Base-by-base conservation (phyloP, 768 basidiomycete genomes). In the Termitomyces sp. region DNA sequence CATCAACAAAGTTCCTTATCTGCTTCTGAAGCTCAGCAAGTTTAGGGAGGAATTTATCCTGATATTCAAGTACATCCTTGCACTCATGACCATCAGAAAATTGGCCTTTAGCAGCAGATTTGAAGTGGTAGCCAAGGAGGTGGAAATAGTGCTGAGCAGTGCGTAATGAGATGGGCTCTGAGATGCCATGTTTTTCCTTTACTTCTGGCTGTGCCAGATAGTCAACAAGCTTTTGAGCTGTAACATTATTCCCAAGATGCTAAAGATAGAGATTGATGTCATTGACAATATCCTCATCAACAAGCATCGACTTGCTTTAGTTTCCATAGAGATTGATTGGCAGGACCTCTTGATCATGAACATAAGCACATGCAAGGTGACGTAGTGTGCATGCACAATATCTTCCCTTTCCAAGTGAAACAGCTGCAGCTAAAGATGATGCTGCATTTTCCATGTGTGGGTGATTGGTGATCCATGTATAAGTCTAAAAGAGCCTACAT, bases 211-310 rank as follows among this genome's bases (percentile, higher is more conserved):
- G 8, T 16, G 38, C 37, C 38, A 40, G 19, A n/a, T 40, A 40
- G 38, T 19, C 38, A 40, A 64, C 62, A 5, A 71, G 12, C 42
- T 70, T 59, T 35, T 61, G 23, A 52, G 69, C 59, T 32, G 38
- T 8, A n/a, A n/a, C n/a, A n/a, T n/a, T n/a, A n/a, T n/a, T n/a
- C n/a, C n/a, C n/a, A n/a, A n/a, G n/a, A n/a, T 58, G 55, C 56
- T 67, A 64, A 0, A 72, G 60, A 52, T 65, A 63, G 3, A 64
- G 37, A 17, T 59, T 61, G 31, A 75, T 60, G 16, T 71, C 67
- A 4, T 58, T 25, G n/a, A 40, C n/a, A 1, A 77, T 41, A 50
- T 73, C 71, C 49, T 72, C 70, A 44, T 75, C 64, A 10, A 65
- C 66, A 4, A 75, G 61, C 42, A 65, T 52, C 0, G 69, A 66